Evolutionary conservation across 768 basidiomycete genomes (phyloP).

Genomic region (Tylopilus sp.): DNA sequence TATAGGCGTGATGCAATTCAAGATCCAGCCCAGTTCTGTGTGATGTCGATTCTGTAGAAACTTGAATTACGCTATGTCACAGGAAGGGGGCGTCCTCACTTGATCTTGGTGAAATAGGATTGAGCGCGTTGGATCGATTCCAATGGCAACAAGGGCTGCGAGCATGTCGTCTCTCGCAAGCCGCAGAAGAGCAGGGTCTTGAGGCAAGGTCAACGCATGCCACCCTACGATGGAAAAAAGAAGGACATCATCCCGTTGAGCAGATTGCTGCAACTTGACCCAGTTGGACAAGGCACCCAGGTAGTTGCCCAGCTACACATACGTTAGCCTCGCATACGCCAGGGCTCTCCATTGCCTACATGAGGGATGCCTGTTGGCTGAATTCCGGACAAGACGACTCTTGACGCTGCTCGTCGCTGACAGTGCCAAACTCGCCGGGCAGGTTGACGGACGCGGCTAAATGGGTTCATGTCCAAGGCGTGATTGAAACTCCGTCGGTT

Average conservation of each 20-base stretch:
- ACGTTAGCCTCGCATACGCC: constrained; percentile 3
- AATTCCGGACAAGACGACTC: constrained; percentile 83
- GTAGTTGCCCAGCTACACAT: constrained; percentile 81
- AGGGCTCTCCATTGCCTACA: constrained; percentile 40
- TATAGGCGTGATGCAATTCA: constrained; percentile 81
- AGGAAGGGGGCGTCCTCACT: constrained; percentile 39
- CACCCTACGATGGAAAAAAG: constrained; percentile 90
- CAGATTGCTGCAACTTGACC: constrained; percentile 72
- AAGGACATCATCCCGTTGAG: constrained; percentile 55
- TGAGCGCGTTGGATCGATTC: constrained; percentile 72
- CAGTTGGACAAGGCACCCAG: constrained; percentile 89
- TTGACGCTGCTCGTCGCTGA: constrained; percentile 10
- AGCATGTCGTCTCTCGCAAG: constrained; percentile 71
- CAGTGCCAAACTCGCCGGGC: constrained; percentile 2
- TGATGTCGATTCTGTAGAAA: constrained; percentile 70
- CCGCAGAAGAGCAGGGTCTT: constrained; percentile 64
- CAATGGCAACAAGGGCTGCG: constrained; percentile 79
- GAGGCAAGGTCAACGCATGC: constrained; percentile 92
- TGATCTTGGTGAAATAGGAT: constrained; percentile 88
- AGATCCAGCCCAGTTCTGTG: constrained; percentile 84
- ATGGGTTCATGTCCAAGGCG: constrained; percentile 18
- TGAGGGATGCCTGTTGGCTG: constrained; percentile 93
- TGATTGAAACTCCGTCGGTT: constrained; percentile 32
- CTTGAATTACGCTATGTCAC: not conserved
- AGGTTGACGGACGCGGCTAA: constrained; percentile 8